These are phyloP conservation scores for Blastomyces percursus DNA, from an alignment of 2,329 filamentous ascomycete species.

Conservation along the genomic window DNA sequence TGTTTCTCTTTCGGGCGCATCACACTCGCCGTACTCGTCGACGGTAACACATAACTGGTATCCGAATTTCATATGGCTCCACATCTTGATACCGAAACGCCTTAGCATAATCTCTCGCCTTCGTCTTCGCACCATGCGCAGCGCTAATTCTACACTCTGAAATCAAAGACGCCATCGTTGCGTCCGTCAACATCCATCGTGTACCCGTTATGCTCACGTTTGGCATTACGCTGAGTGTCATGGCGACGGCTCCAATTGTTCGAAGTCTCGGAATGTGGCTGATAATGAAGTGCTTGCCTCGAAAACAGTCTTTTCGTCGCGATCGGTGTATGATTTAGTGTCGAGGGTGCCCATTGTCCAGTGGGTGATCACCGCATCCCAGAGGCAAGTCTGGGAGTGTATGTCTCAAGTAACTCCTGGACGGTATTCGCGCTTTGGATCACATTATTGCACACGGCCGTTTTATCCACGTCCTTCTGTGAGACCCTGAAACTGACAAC, in stretches of 20 bases:
- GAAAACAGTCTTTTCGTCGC: background rate
- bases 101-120: background rate
- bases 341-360: background rate
- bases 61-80: background rate
- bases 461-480: background rate
- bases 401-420: background rate
- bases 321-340: background rate
- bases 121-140: background rate
- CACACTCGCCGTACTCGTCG: background rate
- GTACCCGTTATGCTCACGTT: background rate
- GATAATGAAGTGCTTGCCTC: background rate
- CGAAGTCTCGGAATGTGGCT: background rate
- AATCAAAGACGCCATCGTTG: background rate
- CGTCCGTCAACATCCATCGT: background rate
- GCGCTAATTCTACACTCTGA: background rate
- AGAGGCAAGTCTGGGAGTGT: background rate
- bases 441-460: background rate
- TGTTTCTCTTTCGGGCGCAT: background rate
- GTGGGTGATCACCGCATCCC: background rate
- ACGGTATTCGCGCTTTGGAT: background rate
- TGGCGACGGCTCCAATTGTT: background rate
- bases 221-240: background rate
- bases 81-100: constrained; percentile 1
- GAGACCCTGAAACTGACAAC: background rate
- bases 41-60: background rate